Conservation (phyloP, 164 flowering plant genomes). For the Stephania yunnanensis region DNA sequence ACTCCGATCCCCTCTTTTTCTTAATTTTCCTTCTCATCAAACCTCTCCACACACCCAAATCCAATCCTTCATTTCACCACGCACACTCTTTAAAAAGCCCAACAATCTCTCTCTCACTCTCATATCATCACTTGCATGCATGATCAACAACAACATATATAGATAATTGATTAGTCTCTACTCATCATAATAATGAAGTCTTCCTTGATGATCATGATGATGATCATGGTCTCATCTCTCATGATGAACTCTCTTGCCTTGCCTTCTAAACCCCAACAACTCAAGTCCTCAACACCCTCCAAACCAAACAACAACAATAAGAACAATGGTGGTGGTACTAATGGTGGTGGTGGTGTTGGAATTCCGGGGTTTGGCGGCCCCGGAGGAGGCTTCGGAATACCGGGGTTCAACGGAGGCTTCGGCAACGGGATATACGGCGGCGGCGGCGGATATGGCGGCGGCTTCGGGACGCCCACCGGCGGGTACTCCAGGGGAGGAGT, state of each 20-base stretch:
- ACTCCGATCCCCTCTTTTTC: too few species aligned
- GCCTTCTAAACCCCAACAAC: constrained; percentile 10
- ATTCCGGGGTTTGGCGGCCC: constrained; percentile 28
- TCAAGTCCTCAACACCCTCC: constrained; percentile 15
- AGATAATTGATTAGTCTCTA: too few species aligned
- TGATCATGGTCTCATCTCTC: constrained; percentile 18
- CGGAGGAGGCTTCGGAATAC: constrained; percentile 44
- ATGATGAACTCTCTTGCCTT: constrained; percentile 22
- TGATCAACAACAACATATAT: too few species aligned
- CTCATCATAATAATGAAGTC: not conserved
- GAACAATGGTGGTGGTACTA: constrained; percentile 14
- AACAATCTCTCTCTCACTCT: too few species aligned
- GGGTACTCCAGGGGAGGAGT: constrained; percentile 54
- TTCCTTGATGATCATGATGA: constrained; percentile 19
- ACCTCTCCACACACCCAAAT: too few species aligned
- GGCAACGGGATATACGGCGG: constrained; percentile 33
- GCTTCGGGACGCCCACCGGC: constrained; percentile 64
- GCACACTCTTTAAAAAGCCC: too few species aligned
- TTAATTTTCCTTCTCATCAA: too few species aligned
- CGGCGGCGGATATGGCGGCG: constrained; percentile 75
- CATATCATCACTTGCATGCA: too few species aligned
- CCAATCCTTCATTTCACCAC: too few species aligned
- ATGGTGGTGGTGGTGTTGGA: constrained; percentile 19
- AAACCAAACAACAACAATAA: constrained; percentile 10
- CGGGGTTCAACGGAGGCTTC: constrained; percentile 34